Evolutionary conservation across 1,284 basidiomycete species (phyloP), one percentile per base, ranked within the genome.

Genomic region (Malassezia yamatoensis): DNA sequence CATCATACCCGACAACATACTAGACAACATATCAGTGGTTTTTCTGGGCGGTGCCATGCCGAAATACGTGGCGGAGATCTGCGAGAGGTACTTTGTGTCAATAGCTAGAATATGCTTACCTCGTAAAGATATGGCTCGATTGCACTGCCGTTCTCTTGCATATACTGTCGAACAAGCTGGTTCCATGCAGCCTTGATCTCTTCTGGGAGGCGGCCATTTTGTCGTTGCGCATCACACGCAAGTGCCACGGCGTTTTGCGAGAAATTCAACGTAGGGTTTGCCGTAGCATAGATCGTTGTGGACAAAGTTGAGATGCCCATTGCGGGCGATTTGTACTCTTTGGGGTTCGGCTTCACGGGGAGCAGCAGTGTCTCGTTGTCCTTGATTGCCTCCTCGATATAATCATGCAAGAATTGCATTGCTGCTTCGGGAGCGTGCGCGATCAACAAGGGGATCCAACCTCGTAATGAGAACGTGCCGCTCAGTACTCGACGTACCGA

Each of bases 201-300:
- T 13, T 48, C 43, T 5, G 50, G 21, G 0, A 39, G 44, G 7
- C 35, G 18, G 9, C 41, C 49, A 13, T 24, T 36, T 10, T 24
- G 51, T 18, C 44, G 35, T 21, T 34, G n/a, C 6, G 63, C 65
- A 18, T 67, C 64, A 11, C 54, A 51, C 2, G 60, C 62, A 15
- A 72, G 67, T 0, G 64, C 66, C 0, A 69, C 58, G 15, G 63
- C 64, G 54, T 70, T 67, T 48, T 74, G 72, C 13, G 51, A 52
- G 47, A 72, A 71, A 62, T 74, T 74, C 33, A 72, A 59, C 16
- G 67, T 66, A 3, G 70, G 57, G 41, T 61, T 71, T 10, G 62
- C 68, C 8, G 70, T 69, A n/a, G 69, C 51, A 56, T 62, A 70
- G 24, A 74, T 64, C 36, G 61, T 18, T 11, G 61, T 36, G 4